Evolutionary conservation across 1,284 basidiomycete genomes (phyloP).

Genomic region (Leccinum pseudoinsigne): DNA sequence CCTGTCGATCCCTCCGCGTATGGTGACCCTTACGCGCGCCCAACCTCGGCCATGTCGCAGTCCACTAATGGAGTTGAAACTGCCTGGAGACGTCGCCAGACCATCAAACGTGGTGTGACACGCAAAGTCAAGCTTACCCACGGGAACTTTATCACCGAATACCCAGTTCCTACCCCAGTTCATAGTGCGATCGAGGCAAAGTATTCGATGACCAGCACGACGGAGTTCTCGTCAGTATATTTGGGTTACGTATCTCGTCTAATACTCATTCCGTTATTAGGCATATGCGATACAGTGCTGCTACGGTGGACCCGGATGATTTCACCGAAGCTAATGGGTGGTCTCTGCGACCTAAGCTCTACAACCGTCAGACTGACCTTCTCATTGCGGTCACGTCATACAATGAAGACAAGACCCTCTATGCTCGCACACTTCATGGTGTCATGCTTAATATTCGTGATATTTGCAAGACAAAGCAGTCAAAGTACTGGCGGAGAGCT

Average conservation of each 20-base stretch:
- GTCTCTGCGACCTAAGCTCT: conserved; percentile 82
- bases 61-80: conserved; percentile 67
- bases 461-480: conserved; percentile 92
- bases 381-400: conserved; percentile 91
- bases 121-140: conserved; percentile 91
- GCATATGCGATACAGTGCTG: conserved; percentile 92
- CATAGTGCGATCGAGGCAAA: conserved; percentile 84
- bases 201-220: conserved; percentile 70
- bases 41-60: conserved; percentile 62
- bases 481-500: conserved; percentile 87
- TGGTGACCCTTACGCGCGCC: conserved; percentile 69
- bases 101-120: conserved; percentile 91
- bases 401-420: conserved; percentile 93
- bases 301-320: conserved; percentile 94
- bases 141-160: conserved; percentile 90
- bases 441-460: conserved; percentile 99
- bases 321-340: conserved; percentile 82
- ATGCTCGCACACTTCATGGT: conserved; percentile 90
- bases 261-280: conserved; percentile 36
- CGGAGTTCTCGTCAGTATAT: conserved; percentile 78
- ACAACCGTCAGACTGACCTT: conserved; percentile 90
- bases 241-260: conserved; percentile 4
- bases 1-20: conserved; percentile 60
- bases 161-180: conserved; percentile 88
- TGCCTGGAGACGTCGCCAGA: conserved; percentile 86